Evolutionary conservation across 805 yeast genomes (phyloP).

Genomic region (Blastobotrys parvus): DNA sequence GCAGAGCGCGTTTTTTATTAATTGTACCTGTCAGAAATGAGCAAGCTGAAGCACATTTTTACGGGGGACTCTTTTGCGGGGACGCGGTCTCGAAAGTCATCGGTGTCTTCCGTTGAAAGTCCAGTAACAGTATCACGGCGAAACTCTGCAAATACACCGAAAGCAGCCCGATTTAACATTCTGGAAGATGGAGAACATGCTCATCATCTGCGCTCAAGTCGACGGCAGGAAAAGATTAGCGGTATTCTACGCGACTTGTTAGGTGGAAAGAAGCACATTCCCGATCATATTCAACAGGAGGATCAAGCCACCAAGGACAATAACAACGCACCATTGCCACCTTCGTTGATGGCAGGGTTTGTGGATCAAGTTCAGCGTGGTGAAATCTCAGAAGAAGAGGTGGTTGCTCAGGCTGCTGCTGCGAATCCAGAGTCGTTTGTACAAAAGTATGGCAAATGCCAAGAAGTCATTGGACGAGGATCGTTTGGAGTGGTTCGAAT

Average conservation of each 20-base stretch:
- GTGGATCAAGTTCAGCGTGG: slow-evolving; percentile 13
- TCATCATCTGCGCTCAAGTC: slow-evolving; percentile 65
- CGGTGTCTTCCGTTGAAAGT: not conserved
- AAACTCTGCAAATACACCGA: not conserved
- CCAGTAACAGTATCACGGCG: not conserved
- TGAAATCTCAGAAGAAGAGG: slow-evolving; percentile 8
- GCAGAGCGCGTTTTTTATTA: no score
- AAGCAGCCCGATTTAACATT: slow-evolving; percentile 18
- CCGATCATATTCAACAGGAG: slow-evolving; percentile 13
- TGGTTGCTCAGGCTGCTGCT: slow-evolving; percentile 8
- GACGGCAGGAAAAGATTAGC: slow-evolving; percentile 36
- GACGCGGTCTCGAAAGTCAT: not conserved
- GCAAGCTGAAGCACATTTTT: slow-evolving; percentile 2
- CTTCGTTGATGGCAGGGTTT: slow-evolving; percentile 18
- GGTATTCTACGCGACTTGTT: slow-evolving; percentile 26
- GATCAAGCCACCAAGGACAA: slow-evolving; percentile 4
- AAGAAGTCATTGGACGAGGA: slow-evolving; percentile 89
- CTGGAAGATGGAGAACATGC: slow-evolving; percentile 60
- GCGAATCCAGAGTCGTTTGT: slow-evolving; percentile 45
- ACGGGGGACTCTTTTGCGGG: not conserved
- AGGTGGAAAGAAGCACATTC: slow-evolving; percentile 12
- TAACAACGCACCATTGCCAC: slow-evolving; percentile 11
- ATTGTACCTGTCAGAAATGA: no score
- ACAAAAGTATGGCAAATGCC: slow-evolving; percentile 89
- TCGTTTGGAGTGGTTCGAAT: slow-evolving; percentile 90